Percentiles rank a stretch among this genome's conserved stretches.
Conservation (phyloP, 306 rosid species). For the Begonia masoniana region DNA sequence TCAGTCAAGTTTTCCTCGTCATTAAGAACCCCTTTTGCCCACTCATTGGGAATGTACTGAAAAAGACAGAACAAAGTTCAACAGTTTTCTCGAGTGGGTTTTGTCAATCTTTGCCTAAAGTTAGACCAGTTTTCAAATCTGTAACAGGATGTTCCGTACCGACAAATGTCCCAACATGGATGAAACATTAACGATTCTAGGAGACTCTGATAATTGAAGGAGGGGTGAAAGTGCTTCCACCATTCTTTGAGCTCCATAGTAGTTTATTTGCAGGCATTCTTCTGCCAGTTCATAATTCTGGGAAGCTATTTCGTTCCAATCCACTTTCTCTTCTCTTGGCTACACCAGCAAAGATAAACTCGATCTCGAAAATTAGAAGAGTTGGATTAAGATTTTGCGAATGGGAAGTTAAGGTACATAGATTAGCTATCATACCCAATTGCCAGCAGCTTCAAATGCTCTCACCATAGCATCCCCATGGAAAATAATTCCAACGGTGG, state of each 20-base stretch:
- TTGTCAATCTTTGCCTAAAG: too few relatives aligned
- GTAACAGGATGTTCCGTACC: not conserved
- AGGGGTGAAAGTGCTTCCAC: constrained; percentile 6
- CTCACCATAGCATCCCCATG: constrained; percentile 5
- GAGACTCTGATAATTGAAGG: constrained; percentile 5
- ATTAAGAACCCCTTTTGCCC: constrained; percentile 2
- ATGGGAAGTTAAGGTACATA: too few relatives aligned
- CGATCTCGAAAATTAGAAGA: too few relatives aligned
- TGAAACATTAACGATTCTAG: constrained; percentile 11
- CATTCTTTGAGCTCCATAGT: constrained; percentile 3
- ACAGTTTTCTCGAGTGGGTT: not conserved
- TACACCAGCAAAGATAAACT: not conserved
- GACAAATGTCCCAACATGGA: not conserved
- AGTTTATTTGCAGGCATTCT: constrained; percentile 6
- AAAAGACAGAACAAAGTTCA: not conserved
- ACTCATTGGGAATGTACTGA: constrained; percentile 3
- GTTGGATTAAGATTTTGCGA: too few relatives aligned
- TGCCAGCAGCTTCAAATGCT: not conserved
- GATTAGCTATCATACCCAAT: not conserved
- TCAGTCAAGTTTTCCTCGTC: constrained; percentile 3
- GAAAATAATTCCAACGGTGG: not conserved
- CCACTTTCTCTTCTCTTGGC: not conserved
- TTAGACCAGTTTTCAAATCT: not conserved
- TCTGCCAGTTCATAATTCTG: constrained; percentile 3
- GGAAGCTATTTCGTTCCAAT: not conserved